A percentile compares a stretch with the other conserved stretches of the same genome.
Evolutionary conservation across 305 asterid species (phyloP).

Genomic region (Caryopteris hybrid): DNA sequence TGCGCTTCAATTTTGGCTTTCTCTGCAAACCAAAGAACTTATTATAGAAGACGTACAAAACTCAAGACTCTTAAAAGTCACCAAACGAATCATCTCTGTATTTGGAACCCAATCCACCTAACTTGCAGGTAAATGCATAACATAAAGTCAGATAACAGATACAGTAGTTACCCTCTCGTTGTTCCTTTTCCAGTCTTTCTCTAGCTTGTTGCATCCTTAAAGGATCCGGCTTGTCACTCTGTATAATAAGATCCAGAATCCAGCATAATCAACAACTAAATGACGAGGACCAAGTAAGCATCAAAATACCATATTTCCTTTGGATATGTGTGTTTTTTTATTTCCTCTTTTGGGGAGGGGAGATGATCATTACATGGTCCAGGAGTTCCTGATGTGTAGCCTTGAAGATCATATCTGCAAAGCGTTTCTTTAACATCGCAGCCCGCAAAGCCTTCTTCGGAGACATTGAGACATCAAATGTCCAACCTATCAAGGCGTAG

Average conservation of each 20-base stretch:
- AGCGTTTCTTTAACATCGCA: conserved; percentile 70
- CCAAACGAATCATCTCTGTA: neutral
- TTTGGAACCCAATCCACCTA: neutral
- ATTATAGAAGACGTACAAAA: neutral
- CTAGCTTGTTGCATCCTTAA: conserved; percentile 43
- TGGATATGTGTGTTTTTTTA: neutral
- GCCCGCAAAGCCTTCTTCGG: conserved; percentile 69
- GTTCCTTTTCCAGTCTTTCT: conserved; percentile 53
- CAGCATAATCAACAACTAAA: conserved; percentile 11
- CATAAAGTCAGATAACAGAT: neutral
- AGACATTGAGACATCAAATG: conserved; percentile 33
- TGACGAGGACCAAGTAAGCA: neutral
- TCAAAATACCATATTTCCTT: neutral
- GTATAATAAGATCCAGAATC: conserved; percentile 9
- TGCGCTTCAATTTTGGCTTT: conserved; percentile 53
- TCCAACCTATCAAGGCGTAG: conserved; percentile 33
- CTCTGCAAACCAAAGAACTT: conserved; percentile 35
- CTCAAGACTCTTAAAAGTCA: neutral
- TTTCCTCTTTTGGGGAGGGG: too few species aligned
- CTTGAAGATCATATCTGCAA: conserved; percentile 65
- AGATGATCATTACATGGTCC: conserved; percentile 40
- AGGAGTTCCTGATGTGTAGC: conserved; percentile 42
- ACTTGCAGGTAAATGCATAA: neutral
- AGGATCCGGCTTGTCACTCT: conserved; percentile 47
- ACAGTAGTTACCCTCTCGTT: conserved; percentile 41